These are phyloP conservation scores for Lagenidium sp. DNA, from an alignment of 352 stramenopile species.

Conservation along the genomic window DNA sequence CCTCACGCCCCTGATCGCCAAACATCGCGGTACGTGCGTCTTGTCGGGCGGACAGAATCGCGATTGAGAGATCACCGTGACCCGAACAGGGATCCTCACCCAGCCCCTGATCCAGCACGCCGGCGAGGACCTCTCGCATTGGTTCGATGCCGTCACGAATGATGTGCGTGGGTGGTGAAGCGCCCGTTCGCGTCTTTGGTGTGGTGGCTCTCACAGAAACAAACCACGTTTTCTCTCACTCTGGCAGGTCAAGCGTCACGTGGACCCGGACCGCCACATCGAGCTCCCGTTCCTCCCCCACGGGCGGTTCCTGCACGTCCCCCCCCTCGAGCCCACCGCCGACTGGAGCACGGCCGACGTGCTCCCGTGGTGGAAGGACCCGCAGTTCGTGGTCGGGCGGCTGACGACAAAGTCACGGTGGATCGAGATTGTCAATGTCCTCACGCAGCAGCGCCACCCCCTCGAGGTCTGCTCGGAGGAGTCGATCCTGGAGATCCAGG, in stretches of 20 bases:
- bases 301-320: constrained; percentile 81
- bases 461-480: constrained; percentile 85
- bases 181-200: background rate
- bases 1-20: constrained; percentile 62
- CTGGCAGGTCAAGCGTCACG: constrained; percentile 58
- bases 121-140: constrained; percentile 88
- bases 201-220: too few relatives aligned
- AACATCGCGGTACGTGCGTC: constrained; percentile 35
- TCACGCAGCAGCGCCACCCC: constrained; percentile 80
- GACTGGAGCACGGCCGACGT: constrained; percentile 68
- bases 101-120: constrained; percentile 78
- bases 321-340: constrained; percentile 65
- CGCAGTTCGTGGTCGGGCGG: constrained; percentile 53
- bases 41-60: background rate
- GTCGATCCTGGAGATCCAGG: constrained; percentile 83
- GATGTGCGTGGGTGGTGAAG: constrained; percentile 35
- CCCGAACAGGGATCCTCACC: constrained; percentile 48
- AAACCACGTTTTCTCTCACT: background rate
- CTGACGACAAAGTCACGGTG: constrained; percentile 65
- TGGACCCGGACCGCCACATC: constrained; percentile 69
- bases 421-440: constrained; percentile 86
- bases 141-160: constrained; percentile 75
- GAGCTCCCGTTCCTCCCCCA: constrained; percentile 78
- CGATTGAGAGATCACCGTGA: background rate
- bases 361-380: constrained; percentile 85